These are phyloP conservation scores for Jatropha curcas DNA, from an alignment of 345 rosid species.

Conservation along the genomic window DNA sequence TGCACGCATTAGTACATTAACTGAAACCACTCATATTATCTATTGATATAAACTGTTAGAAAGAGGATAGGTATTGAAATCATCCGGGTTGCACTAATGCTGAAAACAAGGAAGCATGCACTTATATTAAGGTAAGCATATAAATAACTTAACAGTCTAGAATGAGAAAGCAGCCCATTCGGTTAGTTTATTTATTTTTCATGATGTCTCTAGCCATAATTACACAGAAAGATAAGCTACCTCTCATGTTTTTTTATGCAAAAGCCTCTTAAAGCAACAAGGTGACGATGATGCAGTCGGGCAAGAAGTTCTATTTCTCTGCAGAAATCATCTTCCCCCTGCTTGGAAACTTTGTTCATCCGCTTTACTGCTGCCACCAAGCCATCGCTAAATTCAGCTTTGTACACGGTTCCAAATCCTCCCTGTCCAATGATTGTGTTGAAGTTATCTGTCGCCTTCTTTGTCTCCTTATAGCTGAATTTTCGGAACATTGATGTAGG, in stretches of 20 bases:
- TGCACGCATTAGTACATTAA: too few relatives aligned
- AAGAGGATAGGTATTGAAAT: background rate
- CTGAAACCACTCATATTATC: background rate
- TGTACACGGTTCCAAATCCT: constrained; percentile 88
- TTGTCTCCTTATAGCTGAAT: constrained; percentile 78
- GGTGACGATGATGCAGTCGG: constrained; percentile 93
- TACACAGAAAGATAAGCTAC: constrained; percentile 34
- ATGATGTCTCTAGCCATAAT: background rate
- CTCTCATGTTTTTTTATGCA: constrained; percentile 71
- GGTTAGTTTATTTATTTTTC: background rate
- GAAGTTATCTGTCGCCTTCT: constrained; percentile 79
- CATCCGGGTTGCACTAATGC: background rate
- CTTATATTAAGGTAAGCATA: background rate
- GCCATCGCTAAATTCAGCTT: constrained; percentile 74
- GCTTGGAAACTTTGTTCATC: constrained; percentile 77
- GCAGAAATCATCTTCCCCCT: constrained; percentile 81
- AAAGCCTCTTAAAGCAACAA: constrained; percentile 89
- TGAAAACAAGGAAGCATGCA: background rate
- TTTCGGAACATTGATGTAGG: constrained; percentile 58
- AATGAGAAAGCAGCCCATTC: background rate
- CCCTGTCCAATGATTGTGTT: constrained; percentile 73
- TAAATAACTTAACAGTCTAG: background rate
- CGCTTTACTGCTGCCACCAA: constrained; percentile 68
- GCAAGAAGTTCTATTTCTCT: constrained; percentile 96
- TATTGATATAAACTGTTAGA: background rate